A percentile compares a stretch with the other conserved stretches of the same genome.
Evolutionary conservation across 2,329 filamentous ascomycete species (phyloP).

Genomic region (Diaporthe sp.): DNA sequence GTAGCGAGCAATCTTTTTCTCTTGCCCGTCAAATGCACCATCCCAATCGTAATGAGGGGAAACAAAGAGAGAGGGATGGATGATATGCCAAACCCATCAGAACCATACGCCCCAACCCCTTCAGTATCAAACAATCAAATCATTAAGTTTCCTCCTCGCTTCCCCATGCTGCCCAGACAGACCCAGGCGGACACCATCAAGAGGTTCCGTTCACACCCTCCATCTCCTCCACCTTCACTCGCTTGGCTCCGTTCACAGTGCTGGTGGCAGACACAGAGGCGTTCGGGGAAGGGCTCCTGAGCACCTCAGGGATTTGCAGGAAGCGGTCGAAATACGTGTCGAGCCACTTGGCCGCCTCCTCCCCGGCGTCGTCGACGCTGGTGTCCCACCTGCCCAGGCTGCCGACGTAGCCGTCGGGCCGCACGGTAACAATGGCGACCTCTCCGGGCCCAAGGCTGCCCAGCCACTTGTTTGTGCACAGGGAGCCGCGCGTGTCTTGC

Average conservation of each 20-base stretch:
- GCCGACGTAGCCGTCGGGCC: constrained; percentile 81
- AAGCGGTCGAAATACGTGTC: constrained; percentile 68
- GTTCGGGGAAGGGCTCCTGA: constrained; percentile 39
- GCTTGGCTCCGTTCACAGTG: constrained; percentile 11
- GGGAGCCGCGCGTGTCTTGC: constrained; percentile 62
- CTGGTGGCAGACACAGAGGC: constrained; percentile 8
- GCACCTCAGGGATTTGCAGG: constrained; percentile 58
- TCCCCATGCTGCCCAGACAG: neutral
- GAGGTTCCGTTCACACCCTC: neutral
- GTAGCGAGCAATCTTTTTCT: neutral
- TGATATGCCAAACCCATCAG: neutral
- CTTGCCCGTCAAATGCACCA: constrained; percentile 8
- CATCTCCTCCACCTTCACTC: constrained; percentile 26
- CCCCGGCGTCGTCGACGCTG: constrained; percentile 62
- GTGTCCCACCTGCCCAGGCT: constrained; percentile 69
- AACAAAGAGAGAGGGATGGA: neutral
- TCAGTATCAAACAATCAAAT: neutral
- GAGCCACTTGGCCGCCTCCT: constrained; percentile 66
- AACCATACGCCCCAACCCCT: neutral
- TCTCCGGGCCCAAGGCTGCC: constrained; percentile 68
- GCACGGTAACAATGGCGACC: constrained; percentile 75
- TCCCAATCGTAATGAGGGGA: neutral
- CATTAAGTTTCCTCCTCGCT: constrained; percentile 1
- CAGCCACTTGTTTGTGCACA: constrained; percentile 78
- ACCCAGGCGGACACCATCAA: neutral